Evolutionary conservation across 495 filamentous ascomycete genomes (phyloP).

Genomic region (Podospora pseudocomata): DNA sequence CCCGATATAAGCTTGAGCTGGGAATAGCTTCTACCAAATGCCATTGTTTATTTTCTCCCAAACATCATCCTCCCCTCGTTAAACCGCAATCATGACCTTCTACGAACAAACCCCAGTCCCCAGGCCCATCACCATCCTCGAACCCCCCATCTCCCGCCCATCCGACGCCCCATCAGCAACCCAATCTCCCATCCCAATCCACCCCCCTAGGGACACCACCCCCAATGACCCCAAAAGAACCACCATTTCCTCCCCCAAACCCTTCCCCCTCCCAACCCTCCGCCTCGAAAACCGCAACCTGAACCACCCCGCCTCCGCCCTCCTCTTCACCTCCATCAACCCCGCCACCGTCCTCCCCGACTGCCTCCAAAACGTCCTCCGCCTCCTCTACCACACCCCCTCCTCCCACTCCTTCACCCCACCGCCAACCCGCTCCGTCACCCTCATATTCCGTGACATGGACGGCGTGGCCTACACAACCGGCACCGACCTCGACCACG

Average conservation of each 20-base stretch:
- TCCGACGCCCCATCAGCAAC: neutral
- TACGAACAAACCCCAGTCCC: neutral
- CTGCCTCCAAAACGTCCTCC: constrained; percentile 63
- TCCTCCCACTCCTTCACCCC: constrained; percentile 37
- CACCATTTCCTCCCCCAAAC: neutral
- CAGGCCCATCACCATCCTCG: neutral
- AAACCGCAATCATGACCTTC: constrained; percentile 4
- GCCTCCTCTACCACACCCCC: constrained; percentile 55
- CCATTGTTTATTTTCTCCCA: neutral
- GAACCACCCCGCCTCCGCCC: neutral
- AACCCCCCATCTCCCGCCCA: neutral
- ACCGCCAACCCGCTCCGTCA: constrained; percentile 68
- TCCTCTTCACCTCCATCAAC: constrained; percentile 1
- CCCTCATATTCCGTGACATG: constrained; percentile 76
- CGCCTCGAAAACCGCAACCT: neutral
- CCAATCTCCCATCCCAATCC: neutral
- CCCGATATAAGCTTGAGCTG: neutral
- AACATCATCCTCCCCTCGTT: neutral
- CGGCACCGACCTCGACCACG: constrained; percentile 73
- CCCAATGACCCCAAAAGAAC: neutral
- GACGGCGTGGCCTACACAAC: constrained; percentile 84
- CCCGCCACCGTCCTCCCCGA: constrained; percentile 50
- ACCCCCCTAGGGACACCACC: neutral
- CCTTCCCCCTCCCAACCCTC: neutral
- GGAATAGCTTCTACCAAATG: neutral